phyloP scores from a whole-genome alignment of 768 basidiomycete species.

The Filobasidium wieringae region DNA sequence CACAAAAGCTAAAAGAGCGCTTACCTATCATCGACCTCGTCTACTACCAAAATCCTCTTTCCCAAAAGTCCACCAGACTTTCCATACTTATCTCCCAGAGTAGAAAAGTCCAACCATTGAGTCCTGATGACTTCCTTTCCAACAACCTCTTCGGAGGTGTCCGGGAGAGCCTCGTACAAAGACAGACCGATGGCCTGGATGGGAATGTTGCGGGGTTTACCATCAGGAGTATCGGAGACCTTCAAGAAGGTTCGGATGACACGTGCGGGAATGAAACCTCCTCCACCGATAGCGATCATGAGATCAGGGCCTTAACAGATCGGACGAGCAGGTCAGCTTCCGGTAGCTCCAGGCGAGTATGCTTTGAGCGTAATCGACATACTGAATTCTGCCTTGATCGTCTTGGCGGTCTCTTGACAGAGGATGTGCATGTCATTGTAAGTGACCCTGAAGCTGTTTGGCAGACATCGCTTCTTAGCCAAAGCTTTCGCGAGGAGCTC shows the following conservation, averaged over 20 bases:
- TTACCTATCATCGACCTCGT: slow-evolving; percentile 42
- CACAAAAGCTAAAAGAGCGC: background rate
- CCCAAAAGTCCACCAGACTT: slow-evolving; percentile 53
- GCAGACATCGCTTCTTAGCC: background rate
- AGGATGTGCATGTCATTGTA: slow-evolving; percentile 87
- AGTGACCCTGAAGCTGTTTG: slow-evolving; percentile 48
- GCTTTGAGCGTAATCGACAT: slow-evolving; percentile 7
- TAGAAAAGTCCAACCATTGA: slow-evolving; percentile 65
- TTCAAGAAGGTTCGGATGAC: slow-evolving; percentile 84
- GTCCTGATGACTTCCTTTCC: slow-evolving; percentile 70
- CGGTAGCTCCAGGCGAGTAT: background rate
- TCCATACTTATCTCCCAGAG: slow-evolving; percentile 1
- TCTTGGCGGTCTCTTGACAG: slow-evolving; percentile 54
- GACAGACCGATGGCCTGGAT: slow-evolving; percentile 95
- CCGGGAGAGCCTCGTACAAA: slow-evolving; percentile 79
- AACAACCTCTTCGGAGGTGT: slow-evolving; percentile 38
- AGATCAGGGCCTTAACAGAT: slow-evolving; percentile 11
- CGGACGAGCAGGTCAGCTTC: background rate
- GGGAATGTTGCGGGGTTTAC: slow-evolving; percentile 59
- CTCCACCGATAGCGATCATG: slow-evolving; percentile 34
- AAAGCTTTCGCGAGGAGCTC: background rate
- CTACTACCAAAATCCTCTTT: slow-evolving; percentile 64
- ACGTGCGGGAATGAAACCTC: slow-evolving; percentile 91
- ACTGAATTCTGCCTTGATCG: slow-evolving; percentile 63
- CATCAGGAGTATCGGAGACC: slow-evolving; percentile 44